A percentile compares a stretch with the other conserved stretches of the same genome.
These are phyloP conservation scores for Blastobotrys arbuscula DNA, from an alignment of 1,139 yeast genomes.

Conservation along the genomic window DNA sequence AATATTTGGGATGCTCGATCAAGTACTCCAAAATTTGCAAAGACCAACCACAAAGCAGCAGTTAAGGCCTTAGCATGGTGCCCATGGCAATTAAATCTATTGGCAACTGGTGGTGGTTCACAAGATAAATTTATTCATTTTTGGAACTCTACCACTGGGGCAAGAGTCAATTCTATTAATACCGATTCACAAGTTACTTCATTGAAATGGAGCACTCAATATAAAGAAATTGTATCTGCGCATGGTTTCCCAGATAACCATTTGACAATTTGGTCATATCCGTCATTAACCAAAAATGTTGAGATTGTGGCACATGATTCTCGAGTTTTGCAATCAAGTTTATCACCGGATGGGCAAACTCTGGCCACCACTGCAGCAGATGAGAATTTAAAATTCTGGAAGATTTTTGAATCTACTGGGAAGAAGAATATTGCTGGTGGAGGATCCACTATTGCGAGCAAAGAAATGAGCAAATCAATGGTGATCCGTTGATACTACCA, in stretches of 20 bases:
- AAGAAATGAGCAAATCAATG: constrained; percentile 39
- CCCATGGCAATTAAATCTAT: constrained; percentile 72
- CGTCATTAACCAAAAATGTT: constrained; percentile 81
- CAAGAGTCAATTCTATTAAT: constrained; percentile 78
- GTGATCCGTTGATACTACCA: constrained; percentile 38
- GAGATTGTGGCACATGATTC: constrained; percentile 90
- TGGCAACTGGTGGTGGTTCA: constrained; percentile 97
- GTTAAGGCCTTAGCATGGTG: constrained; percentile 96
- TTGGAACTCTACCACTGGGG: constrained; percentile 93
- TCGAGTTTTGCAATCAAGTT: constrained; percentile 73
- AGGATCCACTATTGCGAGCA: constrained; percentile 30
- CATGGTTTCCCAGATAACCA: constrained; percentile 92
- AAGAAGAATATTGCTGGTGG: constrained; percentile 27
- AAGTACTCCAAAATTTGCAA: constrained; percentile 64
- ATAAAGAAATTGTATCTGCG: constrained; percentile 87
- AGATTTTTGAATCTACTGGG: constrained; percentile 63
- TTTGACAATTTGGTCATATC: constrained; percentile 79
- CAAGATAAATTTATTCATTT: constrained; percentile 85
- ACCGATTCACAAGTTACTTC: constrained; percentile 94
- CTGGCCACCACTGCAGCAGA: constrained; percentile 95
- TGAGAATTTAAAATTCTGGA: constrained; percentile 94
- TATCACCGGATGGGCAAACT: constrained; percentile 87
- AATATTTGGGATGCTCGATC: constrained; percentile 92
- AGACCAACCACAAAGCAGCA: constrained; percentile 84
- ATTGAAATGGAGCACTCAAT: constrained; percentile 76